These are phyloP conservation scores for Pseudogymnoascus sp. DNA, from an alignment of 2,329 filamentous ascomycete genomes.

Conservation along the genomic window DNA sequence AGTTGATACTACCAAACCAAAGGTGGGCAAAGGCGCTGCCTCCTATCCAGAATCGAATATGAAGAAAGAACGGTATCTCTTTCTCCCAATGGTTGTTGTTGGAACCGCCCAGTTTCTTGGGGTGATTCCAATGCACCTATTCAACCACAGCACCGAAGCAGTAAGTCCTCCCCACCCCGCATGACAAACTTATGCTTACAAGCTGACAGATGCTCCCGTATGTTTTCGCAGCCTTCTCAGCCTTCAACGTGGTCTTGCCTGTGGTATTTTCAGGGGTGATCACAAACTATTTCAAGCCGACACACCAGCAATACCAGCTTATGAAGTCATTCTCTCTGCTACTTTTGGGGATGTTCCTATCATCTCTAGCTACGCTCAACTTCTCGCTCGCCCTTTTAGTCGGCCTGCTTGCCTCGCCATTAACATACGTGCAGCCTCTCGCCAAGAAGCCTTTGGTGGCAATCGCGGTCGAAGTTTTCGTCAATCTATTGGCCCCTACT, in stretches of 20 bases:
- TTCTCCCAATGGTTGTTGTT: conserved; percentile 66
- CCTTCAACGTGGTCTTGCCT: conserved; percentile 53
- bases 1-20: conserved; percentile 8
- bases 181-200: background rate
- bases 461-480: conserved; percentile 38
- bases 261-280: conserved; percentile 47
- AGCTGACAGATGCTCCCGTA: conserved; percentile 46
- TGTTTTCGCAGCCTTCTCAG: conserved; percentile 49
- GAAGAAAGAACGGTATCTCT: conserved; percentile 44
- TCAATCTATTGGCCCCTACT: conserved; percentile 55
- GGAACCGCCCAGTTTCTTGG: conserved; percentile 66
- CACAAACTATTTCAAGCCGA: conserved; percentile 42
- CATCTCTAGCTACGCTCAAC: conserved; percentile 88
- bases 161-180: background rate
- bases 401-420: conserved; percentile 66
- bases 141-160: conserved; percentile 49
- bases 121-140: conserved; percentile 73
- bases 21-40: conserved; percentile 18
- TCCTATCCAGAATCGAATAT: conserved; percentile 18
- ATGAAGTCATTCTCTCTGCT: conserved; percentile 90
- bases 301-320: conserved; percentile 63
- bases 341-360: conserved; percentile 82
- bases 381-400: conserved; percentile 84
- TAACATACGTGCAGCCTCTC: conserved; percentile 61
- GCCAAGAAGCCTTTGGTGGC: conserved; percentile 31